Base-by-base conservation (phyloP, 2,329 filamentous ascomycete species). In the Colletotrichum brevisporum region DNA sequence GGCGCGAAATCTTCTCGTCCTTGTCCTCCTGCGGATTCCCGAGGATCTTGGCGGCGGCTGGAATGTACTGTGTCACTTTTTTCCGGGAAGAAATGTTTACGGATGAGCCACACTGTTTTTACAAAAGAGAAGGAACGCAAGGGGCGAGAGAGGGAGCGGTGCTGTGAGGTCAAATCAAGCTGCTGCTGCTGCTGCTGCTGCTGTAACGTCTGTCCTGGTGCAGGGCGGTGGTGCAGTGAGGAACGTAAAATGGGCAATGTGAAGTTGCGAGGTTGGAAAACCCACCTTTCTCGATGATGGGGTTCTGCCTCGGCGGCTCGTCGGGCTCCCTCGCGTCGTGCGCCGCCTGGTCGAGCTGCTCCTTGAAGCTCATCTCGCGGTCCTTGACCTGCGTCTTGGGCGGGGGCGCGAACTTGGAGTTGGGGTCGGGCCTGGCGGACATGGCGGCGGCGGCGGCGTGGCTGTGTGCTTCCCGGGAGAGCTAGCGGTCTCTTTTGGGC, bases 51-150 rank as follows among this genome's bases (percentile, higher is more conserved):
- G 80, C 77, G 1, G 80, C 81, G 5, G 76, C 79, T 5, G 84
- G 84, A 21, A 86, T 74, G 63, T 83, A 83, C 69, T 83, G 78
- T n/a, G 79, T 77, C 52, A 84, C 79, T 84, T 66, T n/a, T 72
- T 45, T 51, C 6, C 6, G 43, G 45, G 4, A 18, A 18, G 61
- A 36, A 55, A 48, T n/a, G 27, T 45, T 45, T 24, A n/a, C 50
- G 27, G 27, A 66, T 66, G 62, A 69, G 66, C 62, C 27, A 60
- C 53, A 51, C 54, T 21, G 53, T 48, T 39, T 39, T 39, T 39
- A 53, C 18, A 50, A 54, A 5, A 45, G 45, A 48, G 36, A 66
- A 31, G 18, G 45, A n/a, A 48, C 24, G 47, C 4, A 36, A 21
- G 9, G 9, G 21, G 47, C 21, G 18, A 27, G 39, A 54, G 18